These are phyloP conservation scores for Bolboschoenoplectus hybrid DNA, from an alignment of 202 grass and related monocot genomes.

Conservation along the genomic window DNA sequence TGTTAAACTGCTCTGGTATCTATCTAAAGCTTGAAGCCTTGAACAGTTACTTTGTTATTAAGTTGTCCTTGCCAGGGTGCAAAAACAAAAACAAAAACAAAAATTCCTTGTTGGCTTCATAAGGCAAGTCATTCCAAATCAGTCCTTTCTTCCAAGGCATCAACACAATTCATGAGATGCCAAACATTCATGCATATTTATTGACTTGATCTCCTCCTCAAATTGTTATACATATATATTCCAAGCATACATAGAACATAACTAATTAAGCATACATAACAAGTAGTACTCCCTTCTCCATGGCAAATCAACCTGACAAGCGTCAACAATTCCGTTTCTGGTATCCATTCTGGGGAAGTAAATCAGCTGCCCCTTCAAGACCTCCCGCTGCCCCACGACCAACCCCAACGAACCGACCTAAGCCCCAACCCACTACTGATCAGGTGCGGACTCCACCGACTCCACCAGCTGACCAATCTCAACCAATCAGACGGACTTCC, in stretches of 20 bases:
- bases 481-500: slow-evolving; percentile 15
- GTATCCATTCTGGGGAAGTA: slow-evolving; percentile 27
- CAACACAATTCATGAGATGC: background rate
- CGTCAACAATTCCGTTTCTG: slow-evolving; percentile 36
- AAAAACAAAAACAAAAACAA: too few relatives aligned
- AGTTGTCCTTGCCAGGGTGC: too few relatives aligned
- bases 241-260: background rate
- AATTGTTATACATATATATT: background rate
- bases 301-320: slow-evolving; percentile 28
- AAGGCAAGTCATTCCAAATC: slow-evolving; percentile 14
- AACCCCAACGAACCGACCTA: background rate
- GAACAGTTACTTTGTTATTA: too few relatives aligned
- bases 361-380: background rate
- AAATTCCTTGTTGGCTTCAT: background rate
- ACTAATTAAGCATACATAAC: background rate
- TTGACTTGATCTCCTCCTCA: background rate
- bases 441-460: background rate
- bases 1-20: too few relatives aligned
- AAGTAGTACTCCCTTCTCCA: background rate
- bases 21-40: too few relatives aligned
- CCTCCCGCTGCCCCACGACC: background rate
- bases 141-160: slow-evolving; percentile 14
- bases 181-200: background rate
- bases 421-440: background rate
- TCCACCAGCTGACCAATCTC: slow-evolving; percentile 1